phyloP scores from a whole-genome alignment of 2,329 filamentous ascomycete genomes.

The Paecilomyces fulvus region DNA sequence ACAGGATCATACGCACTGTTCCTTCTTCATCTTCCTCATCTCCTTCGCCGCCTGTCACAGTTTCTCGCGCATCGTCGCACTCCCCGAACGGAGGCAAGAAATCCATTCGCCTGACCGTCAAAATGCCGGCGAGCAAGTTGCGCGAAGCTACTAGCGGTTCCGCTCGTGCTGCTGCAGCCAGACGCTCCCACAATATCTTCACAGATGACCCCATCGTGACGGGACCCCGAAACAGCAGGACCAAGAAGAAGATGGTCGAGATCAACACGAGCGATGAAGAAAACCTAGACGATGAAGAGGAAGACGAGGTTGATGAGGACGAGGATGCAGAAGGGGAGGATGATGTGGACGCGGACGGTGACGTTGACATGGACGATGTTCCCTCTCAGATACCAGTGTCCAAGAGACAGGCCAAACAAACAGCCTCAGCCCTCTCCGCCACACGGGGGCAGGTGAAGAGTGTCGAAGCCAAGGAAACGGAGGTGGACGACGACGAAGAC shows the following conservation, averaged over 20 bases:
- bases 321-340: conserved; percentile 28
- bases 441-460: conserved; percentile 32
- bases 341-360: conserved; percentile 26
- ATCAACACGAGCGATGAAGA: conserved; percentile 41
- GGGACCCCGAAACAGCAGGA: conserved; percentile 38
- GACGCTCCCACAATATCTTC: conserved; percentile 35
- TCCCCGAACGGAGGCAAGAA: conserved; percentile 28
- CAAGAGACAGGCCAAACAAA: conserved; percentile 30
- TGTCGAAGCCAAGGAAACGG: conserved; percentile 41
- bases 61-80: conserved; percentile 27
- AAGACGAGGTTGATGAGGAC: conserved; percentile 25
- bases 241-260: conserved; percentile 37
- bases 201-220: conserved; percentile 38
- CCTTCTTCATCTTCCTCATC: conserved; percentile 16
- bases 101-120: conserved; percentile 41
- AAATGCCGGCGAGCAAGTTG: conserved; percentile 42
- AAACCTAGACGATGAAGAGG: conserved; percentile 33
- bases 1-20: conserved; percentile 25
- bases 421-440: conserved; percentile 29
- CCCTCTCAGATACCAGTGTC: conserved; percentile 28
- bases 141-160: conserved; percentile 37
- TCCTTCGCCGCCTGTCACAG: conserved; percentile 18
- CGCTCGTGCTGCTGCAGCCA: conserved; percentile 14
- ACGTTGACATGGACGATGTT: conserved; percentile 39
- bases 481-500: conserved; percentile 44